Evolutionary conservation across 1,284 basidiomycete genomes (phyloP).

Genomic region (Taiwanofungus camphoratus): DNA sequence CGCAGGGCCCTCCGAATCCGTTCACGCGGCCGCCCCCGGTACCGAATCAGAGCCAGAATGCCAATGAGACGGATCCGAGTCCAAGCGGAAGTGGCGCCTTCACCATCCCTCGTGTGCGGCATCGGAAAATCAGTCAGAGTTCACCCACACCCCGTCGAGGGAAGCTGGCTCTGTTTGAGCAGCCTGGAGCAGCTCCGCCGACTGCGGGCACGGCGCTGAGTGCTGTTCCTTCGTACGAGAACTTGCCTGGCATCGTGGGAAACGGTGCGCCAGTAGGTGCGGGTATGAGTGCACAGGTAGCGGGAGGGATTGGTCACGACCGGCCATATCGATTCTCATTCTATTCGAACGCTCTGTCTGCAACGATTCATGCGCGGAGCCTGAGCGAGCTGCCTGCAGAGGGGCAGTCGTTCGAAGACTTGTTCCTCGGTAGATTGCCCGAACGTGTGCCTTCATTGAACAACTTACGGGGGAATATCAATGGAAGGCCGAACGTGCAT

Average conservation of each 20-base stretch:
- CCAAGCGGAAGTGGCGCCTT: conserved; percentile 12
- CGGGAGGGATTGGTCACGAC: conserved; percentile 55
- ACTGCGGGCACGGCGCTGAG: conserved; percentile 29
- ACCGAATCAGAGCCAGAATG: conserved; percentile 11
- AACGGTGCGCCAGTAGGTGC: conserved; percentile 9
- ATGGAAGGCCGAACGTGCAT: background rate
- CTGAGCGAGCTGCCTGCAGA: conserved; percentile 92
- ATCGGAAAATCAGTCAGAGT: conserved; percentile 82
- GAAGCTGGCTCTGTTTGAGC: conserved; percentile 91
- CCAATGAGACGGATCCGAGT: conserved; percentile 6
- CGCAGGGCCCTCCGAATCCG: conserved; percentile 1
- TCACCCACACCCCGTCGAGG: conserved; percentile 59
- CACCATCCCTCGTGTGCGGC: conserved; percentile 42
- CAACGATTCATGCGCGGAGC: conserved; percentile 93
- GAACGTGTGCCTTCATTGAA: no score
- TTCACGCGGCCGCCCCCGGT: conserved; percentile 16
- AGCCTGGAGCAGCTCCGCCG: conserved; percentile 40
- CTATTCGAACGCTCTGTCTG: conserved; percentile 90
- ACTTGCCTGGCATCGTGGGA: conserved; percentile 17
- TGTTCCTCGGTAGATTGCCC: conserved; percentile 63
- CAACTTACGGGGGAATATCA: conserved; percentile 2
- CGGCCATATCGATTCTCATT: conserved; percentile 97
- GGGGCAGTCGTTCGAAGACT: conserved; percentile 88
- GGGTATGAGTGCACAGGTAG: conserved; percentile 7
- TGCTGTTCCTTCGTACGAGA: conserved; percentile 30